phyloP scores from a whole-genome alignment of 164 flowering plant genomes.

The Piper longum region DNA sequence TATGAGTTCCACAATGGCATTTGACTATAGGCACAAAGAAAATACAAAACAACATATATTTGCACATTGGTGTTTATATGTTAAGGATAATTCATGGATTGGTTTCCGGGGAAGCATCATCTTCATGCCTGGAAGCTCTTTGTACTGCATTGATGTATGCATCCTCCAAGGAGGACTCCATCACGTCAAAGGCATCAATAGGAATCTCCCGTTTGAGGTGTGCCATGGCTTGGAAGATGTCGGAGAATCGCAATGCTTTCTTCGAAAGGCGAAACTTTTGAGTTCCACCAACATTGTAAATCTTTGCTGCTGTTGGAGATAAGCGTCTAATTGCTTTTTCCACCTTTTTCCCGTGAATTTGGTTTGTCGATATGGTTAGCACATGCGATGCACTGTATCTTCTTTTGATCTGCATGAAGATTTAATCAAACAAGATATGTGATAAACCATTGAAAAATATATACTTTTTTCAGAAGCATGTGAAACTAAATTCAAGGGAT shows the following conservation, averaged over 20 bases:
- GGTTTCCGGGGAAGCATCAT: background rate
- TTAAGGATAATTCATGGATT: background rate
- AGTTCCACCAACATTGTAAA: constrained; percentile 5
- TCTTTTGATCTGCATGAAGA: constrained; percentile 5
- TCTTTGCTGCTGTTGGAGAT: constrained; percentile 2
- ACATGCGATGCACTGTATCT: constrained; percentile 9
- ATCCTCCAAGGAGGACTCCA: constrained; percentile 8
- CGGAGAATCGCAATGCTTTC: constrained; percentile 3
- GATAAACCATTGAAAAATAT: background rate
- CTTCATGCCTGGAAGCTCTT: background rate
- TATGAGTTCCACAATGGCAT: no score
- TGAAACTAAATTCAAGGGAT: background rate
- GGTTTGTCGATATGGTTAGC: constrained; percentile 5
- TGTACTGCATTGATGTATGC: constrained; percentile 6
- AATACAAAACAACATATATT: no score
- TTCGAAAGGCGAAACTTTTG: constrained; percentile 8
- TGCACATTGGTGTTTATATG: no score
- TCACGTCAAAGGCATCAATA: constrained; percentile 1
- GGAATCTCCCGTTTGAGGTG: constrained; percentile 1
- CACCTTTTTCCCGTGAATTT: background rate
- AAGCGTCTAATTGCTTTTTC: background rate
- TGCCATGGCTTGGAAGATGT: constrained; percentile 2
- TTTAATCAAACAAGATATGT: background rate
- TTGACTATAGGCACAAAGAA: no score
- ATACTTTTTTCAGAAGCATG: background rate